A percentile compares a stretch with the other conserved stretches of the same genome.
phyloP scores from a whole-genome alignment of 768 basidiomycete genomes.

The Panaeolus cyanescens region DNA sequence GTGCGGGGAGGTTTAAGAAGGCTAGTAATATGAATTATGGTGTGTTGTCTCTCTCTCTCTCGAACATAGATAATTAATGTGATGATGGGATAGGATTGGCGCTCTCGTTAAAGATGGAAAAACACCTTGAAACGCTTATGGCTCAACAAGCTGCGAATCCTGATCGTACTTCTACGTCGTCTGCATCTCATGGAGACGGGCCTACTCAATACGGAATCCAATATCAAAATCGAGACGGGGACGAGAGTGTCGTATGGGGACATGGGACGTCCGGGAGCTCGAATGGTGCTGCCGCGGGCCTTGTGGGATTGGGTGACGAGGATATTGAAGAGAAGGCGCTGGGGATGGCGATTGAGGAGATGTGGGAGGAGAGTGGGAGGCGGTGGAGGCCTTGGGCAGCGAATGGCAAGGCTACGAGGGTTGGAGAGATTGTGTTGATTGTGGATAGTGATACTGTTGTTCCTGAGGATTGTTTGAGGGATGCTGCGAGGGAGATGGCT shows the following conservation, averaged over 20 bases:
- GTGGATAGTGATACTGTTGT: slow-evolving; percentile 81
- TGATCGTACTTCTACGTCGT: not conserved
- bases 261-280: slow-evolving; percentile 7
- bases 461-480: slow-evolving; percentile 83
- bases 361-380: slow-evolving; percentile 54
- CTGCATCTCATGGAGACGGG: not conserved
- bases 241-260: slow-evolving; percentile 43
- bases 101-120: slow-evolving; percentile 62
- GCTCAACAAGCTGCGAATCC: slow-evolving; percentile 16
- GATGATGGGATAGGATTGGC: slow-evolving; percentile 40
- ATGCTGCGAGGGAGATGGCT: slow-evolving; percentile 82
- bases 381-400: slow-evolving; percentile 70
- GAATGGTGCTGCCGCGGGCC: not conserved
- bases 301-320: slow-evolving; percentile 23
- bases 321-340: slow-evolving; percentile 74
- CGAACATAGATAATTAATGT: not conserved
- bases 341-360: slow-evolving; percentile 71
- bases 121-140: slow-evolving; percentile 48
- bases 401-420: slow-evolving; percentile 67
- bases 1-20: slow-evolving; percentile 90
- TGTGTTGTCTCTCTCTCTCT: slow-evolving; percentile 6
- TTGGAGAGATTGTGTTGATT: slow-evolving; percentile 77
- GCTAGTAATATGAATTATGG: slow-evolving; percentile 92
- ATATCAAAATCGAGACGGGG: slow-evolving; percentile 65
- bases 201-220: slow-evolving; percentile 56